These are phyloP conservation scores for Lotmaria passim DNA, from an alignment of 208 protist species.

Conservation along the genomic window DNA sequence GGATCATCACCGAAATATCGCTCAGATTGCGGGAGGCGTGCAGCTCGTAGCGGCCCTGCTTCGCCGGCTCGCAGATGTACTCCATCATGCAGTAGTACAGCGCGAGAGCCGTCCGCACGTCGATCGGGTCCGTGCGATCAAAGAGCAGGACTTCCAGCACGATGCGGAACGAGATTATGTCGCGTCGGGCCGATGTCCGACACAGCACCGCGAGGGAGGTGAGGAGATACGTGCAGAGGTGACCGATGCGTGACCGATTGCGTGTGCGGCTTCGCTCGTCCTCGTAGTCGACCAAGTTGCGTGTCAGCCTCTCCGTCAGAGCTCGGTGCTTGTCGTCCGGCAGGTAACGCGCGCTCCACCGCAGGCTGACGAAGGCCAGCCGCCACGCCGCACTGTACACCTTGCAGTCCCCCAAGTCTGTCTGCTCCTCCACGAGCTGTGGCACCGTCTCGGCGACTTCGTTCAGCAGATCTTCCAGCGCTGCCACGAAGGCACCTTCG, in stretches of 20 bases:
- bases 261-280: slow-evolving; percentile 41
- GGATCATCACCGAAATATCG: slow-evolving; percentile 50
- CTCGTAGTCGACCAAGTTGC: slow-evolving; percentile 49
- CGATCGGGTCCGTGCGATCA: slow-evolving; percentile 30
- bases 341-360: slow-evolving; percentile 35
- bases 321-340: slow-evolving; percentile 9
- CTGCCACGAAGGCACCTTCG: slow-evolving; percentile 22
- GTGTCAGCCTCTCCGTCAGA: slow-evolving; percentile 48
- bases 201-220: slow-evolving; percentile 52
- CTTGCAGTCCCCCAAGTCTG: slow-evolving; percentile 33
- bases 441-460: slow-evolving; percentile 61
- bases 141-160: slow-evolving; percentile 68
- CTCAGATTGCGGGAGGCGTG: slow-evolving; percentile 14
- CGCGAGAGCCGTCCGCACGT: slow-evolving; percentile 49
- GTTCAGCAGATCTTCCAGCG: slow-evolving; percentile 21
- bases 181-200: slow-evolving; percentile 56
- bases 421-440: slow-evolving; percentile 57
- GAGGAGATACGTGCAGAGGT: slow-evolving; percentile 62
- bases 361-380: slow-evolving; percentile 63
- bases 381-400: slow-evolving; percentile 72
- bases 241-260: slow-evolving; percentile 42
- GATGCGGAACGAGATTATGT: slow-evolving; percentile 45
- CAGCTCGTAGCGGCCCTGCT: slow-evolving; percentile 32
- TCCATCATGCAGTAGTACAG: slow-evolving; percentile 66
- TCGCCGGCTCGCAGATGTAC: slow-evolving; percentile 48